A percentile compares a stretch with the other conserved stretches of the same genome.
Evolutionary conservation across 768 basidiomycete genomes (phyloP).

Genomic region (Hemileccinum rubropunctum): DNA sequence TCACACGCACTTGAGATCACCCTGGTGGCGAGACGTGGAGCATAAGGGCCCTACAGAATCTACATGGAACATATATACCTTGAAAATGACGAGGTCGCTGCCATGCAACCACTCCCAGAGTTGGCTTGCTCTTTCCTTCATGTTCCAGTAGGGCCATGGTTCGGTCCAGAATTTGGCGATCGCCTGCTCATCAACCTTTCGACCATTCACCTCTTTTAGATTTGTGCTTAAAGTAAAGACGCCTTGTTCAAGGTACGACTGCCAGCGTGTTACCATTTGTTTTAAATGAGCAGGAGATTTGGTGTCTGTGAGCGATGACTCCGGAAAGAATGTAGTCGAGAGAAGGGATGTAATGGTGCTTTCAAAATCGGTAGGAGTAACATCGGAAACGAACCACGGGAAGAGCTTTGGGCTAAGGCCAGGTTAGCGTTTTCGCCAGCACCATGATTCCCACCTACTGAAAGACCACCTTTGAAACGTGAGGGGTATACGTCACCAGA

Average conservation of each 20-base stretch:
- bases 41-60: background rate
- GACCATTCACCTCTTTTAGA: conserved; percentile 24
- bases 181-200: conserved; percentile 24
- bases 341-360: conserved; percentile 56
- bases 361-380: conserved; percentile 82
- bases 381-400: conserved; percentile 98
- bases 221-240: conserved; percentile 61
- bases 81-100: conserved; percentile 79
- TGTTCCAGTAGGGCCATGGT: conserved; percentile 74
- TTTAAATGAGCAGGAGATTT: conserved; percentile 43
- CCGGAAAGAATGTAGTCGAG: conserved; percentile 55
- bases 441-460: conserved; percentile 56
- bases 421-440: conserved; percentile 8
- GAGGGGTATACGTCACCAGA: conserved; percentile 84
- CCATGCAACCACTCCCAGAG: conserved; percentile 50
- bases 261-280: conserved; percentile 70
- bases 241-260: conserved; percentile 62
- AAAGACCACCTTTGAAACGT: conserved; percentile 79
- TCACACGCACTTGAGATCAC: conserved; percentile 80
- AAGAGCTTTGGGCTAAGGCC: conserved; percentile 78
- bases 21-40: conserved; percentile 41
- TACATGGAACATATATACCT: conserved; percentile 41
- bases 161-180: conserved; percentile 67
- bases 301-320: conserved; percentile 21
- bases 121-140: conserved; percentile 50